phyloP scores from a whole-genome alignment of 768 basidiomycete species.

The Cystofilobasidium ferigula region DNA sequence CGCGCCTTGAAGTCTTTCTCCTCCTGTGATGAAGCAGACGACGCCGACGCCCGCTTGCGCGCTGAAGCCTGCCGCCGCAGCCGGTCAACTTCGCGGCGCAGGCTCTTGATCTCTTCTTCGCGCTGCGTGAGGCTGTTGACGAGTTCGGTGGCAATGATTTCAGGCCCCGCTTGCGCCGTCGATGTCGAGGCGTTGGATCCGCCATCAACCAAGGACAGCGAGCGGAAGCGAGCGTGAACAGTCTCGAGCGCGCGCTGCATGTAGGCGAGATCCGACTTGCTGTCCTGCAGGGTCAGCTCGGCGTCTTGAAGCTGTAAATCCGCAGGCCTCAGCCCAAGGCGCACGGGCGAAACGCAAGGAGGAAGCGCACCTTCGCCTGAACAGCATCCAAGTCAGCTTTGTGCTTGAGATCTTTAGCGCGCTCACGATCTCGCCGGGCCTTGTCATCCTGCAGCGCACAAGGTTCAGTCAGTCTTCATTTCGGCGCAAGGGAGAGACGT shows the following conservation, averaged over 20 bases:
- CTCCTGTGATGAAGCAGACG: constrained; percentile 34
- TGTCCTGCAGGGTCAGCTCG: constrained; percentile 45
- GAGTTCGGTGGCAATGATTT: constrained; percentile 56
- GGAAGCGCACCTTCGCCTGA: constrained; percentile 41
- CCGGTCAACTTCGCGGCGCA: constrained; percentile 37
- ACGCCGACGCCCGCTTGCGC: neutral
- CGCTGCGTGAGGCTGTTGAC: constrained; percentile 60
- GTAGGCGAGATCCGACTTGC: constrained; percentile 50
- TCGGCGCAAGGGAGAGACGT: too few relatives aligned
- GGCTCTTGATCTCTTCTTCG: constrained; percentile 52
- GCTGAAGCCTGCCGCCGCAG: constrained; percentile 41
- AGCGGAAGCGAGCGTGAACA: constrained; percentile 66
- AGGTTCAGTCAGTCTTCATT: too few relatives aligned
- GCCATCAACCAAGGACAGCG: constrained; percentile 32
- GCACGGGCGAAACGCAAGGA: too few relatives aligned
- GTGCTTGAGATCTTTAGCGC: constrained; percentile 57
- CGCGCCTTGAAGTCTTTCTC: constrained; percentile 64
- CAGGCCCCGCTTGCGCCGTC: constrained; percentile 50
- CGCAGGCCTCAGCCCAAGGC: too few relatives aligned
- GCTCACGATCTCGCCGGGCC: constrained; percentile 59
- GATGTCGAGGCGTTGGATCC: constrained; percentile 8
- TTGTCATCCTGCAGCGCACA: constrained; percentile 62
- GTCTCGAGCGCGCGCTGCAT: constrained; percentile 79
- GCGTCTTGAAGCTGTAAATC: constrained; percentile 41
- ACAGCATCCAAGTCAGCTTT: constrained; percentile 63